phyloP scores from a whole-genome alignment of 1,284 basidiomycete species.

The Macrocystidia cucumis region DNA sequence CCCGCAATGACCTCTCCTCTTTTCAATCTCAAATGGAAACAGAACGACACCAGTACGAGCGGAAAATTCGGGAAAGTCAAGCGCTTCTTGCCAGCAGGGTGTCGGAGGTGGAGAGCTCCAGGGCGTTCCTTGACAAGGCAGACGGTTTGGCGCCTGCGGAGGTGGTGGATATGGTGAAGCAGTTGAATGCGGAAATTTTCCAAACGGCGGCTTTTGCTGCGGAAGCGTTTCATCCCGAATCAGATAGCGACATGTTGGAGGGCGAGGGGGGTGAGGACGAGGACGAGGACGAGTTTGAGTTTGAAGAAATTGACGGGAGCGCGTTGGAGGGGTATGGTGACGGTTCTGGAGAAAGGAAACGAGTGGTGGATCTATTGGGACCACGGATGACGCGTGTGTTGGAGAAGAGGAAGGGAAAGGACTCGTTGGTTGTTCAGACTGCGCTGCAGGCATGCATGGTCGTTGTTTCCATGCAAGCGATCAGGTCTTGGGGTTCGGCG shows the following conservation, averaged over 20 bases:
- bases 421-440: conserved; percentile 41
- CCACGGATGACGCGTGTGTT: conserved; percentile 31
- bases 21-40: no score
- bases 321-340: conserved; percentile 16
- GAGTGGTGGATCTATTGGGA: no score
- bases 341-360: no score
- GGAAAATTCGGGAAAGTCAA: no score
- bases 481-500: conserved; percentile 42
- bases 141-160: conserved; percentile 39
- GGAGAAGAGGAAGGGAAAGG: conserved; percentile 24
- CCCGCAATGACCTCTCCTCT: no score
- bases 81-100: no score
- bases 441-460: conserved; percentile 39
- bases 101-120: conserved; percentile 35
- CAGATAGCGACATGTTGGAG: no score
- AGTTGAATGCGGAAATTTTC: conserved; percentile 40
- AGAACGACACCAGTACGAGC: no score
- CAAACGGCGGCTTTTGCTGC: conserved; percentile 40
- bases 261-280: conserved; percentile 18
- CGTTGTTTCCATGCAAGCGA: conserved; percentile 35
- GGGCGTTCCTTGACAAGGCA: conserved; percentile 36
- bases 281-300: conserved; percentile 17
- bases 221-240: no score
- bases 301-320: conserved; percentile 18
- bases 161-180: conserved; percentile 34